Base-by-base conservation (phyloP, 208 protist species). In the Acanthamoeba triangularis region DNA sequence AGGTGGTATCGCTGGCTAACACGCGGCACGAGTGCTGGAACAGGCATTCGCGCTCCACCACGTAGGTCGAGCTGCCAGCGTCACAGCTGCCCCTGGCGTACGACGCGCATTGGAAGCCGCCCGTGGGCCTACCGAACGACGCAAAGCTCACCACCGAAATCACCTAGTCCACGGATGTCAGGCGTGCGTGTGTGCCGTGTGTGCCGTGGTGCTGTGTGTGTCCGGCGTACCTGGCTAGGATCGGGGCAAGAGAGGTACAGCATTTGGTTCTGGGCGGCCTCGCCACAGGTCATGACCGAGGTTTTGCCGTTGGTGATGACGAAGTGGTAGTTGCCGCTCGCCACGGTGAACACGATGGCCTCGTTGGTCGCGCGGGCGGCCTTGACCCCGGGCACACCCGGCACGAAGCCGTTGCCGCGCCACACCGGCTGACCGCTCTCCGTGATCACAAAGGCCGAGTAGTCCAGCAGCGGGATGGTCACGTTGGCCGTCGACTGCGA, bases 401-500 rank as follows among this genome's bases (percentile, higher is more conserved):
- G 18, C 33, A 80, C 35, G 72, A 80, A 80, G 4, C 72, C 20
- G 33, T 44, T 13, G 72, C 0, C 63, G n/a, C 20, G 18, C 72
- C 72, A 80, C 41, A 80, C 72, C 14, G 41, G 35, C 28, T 3
- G 4, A 13, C 72, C 72, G 72, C 37, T 80, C 41, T 80, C 72
- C 28, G 72, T 80, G 33, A 80, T 44, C 28, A 80, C 72, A 25
- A 47, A 80, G 33, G 72, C 72, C 41, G 72, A 80, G 72, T 80
- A 80, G 72, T 80, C 72, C n/a, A 80, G 72, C 72, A 80, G 41
- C 72, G 72, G 72, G 72, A 80, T 49, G 20, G 72, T 80, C 28
- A 80, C 35, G 41, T 80, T 80, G 41, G 72, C 72, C 41, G 25
- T 16, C 20, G 72, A 35, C 72, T 80, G 72, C 5, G 33, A 47